Evolutionary conservation across 2,329 filamentous ascomycete genomes (phyloP).

Genomic region (Sporothrix brasiliensis): DNA sequence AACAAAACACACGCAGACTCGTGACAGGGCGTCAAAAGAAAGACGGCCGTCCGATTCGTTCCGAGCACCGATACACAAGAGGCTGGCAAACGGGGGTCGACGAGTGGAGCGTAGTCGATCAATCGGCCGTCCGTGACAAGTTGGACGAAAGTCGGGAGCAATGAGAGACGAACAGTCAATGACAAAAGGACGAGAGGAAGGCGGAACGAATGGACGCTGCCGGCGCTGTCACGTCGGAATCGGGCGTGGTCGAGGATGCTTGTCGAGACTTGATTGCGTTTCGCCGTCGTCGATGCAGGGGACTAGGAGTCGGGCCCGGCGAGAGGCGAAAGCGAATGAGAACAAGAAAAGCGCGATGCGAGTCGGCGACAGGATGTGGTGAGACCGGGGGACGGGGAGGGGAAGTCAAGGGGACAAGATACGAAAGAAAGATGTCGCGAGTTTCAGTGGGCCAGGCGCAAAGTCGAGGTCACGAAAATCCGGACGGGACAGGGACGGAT

Average conservation of each 20-base stretch:
- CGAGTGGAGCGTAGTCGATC: neutral
- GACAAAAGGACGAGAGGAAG: no score
- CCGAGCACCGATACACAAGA: neutral
- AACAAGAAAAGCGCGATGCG: neutral
- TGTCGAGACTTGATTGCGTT: neutral
- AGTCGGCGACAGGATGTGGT: conserved; percentile 19
- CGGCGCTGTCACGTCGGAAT: conserved; percentile 1
- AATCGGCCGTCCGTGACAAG: neutral
- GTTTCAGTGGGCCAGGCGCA: conserved; percentile 30
- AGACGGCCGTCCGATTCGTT: neutral
- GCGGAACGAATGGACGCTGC: neutral
- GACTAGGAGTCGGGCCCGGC: neutral
- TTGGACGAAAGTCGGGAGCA: neutral
- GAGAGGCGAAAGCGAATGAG: neutral
- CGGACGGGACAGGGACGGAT: conserved; percentile 26
- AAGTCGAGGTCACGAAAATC: conserved; percentile 22
- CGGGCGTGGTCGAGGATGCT: neutral
- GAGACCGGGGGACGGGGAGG: neutral
- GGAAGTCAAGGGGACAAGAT: conserved; percentile 1
- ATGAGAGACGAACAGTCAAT: neutral
- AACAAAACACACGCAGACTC: neutral
- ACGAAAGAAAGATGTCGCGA: conserved; percentile 4
- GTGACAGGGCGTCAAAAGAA: conserved; percentile 4
- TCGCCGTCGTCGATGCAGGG: neutral
- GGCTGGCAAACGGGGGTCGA: neutral